A percentile compares a stretch with the other conserved stretches of the same genome.
Evolutionary conservation across 176 grass and related monocot genomes (phyloP).

Genomic region (bread wheat (Triticum aestivum)): DNA sequence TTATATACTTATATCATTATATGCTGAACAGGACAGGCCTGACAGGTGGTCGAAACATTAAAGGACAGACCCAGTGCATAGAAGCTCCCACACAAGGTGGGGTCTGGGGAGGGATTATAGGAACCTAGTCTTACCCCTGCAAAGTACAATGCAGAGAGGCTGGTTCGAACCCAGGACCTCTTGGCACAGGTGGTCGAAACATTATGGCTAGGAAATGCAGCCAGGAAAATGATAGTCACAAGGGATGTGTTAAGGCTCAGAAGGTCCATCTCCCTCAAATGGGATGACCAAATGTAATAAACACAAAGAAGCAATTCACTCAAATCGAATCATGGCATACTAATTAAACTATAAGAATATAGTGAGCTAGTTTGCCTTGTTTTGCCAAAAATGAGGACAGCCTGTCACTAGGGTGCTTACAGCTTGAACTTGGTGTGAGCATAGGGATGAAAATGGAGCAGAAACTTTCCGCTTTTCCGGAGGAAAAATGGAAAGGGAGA

Average conservation of each 20-base stretch:
- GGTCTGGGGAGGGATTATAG: no score
- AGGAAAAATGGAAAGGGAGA: no score
- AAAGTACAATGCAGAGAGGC: no score
- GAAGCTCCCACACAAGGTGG: no score
- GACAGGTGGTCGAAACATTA: background rate
- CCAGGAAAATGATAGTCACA: background rate
- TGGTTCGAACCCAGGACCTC: no score
- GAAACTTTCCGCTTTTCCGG: no score
- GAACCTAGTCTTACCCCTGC: no score
- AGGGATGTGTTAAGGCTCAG: background rate
- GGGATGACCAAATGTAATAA: background rate
- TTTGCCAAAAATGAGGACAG: slow-evolving; percentile 5
- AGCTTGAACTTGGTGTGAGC: background rate
- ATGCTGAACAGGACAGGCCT: background rate
- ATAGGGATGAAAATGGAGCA: no score
- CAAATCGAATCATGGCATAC: background rate
- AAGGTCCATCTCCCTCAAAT: slow-evolving; percentile 8
- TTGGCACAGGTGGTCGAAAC: background rate
- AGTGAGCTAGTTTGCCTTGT: background rate
- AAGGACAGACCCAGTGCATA: no score
- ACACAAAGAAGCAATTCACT: background rate
- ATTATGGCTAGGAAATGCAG: slow-evolving; percentile 2
- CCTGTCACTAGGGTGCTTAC: background rate
- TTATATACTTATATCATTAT: background rate
- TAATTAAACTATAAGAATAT: background rate